Conservation (phyloP, 768 basidiomycete species). For the Collybia sordida region DNA sequence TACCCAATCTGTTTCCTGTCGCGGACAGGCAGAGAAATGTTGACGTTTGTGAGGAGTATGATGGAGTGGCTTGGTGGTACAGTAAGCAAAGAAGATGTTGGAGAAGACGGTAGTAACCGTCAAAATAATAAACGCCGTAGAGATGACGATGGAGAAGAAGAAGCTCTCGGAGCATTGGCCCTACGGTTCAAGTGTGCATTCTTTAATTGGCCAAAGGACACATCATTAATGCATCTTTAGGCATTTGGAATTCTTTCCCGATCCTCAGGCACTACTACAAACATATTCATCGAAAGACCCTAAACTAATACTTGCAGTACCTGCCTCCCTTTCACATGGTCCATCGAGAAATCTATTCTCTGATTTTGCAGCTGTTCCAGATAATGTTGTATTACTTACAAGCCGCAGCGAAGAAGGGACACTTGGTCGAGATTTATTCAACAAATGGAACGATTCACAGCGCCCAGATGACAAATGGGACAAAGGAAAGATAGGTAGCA, state of each 20-base stretch:
- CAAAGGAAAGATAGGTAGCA: conserved; percentile 83
- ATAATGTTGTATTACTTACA: conserved; percentile 88
- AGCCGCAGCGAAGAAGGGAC: conserved; percentile 78
- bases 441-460: conserved; percentile 85
- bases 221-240: conserved; percentile 36
- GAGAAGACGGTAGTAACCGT: conserved; percentile 66
- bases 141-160: conserved; percentile 77
- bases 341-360: conserved; percentile 85
- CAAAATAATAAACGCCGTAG: conserved; percentile 54
- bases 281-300: conserved; percentile 86
- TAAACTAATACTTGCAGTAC: conserved; percentile 92
- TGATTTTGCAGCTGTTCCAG: conserved; percentile 79
- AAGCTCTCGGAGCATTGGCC: conserved; percentile 81
- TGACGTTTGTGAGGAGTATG: conserved; percentile 92
- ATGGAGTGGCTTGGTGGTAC: conserved; percentile 99
- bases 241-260: conserved; percentile 89
- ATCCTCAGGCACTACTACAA: conserved; percentile 75
- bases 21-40: conserved; percentile 88
- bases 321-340: conserved; percentile 90
- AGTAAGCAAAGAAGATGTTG: conserved; percentile 88
- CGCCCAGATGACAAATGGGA: conserved; percentile 84
- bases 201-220: background rate
- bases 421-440: conserved; percentile 74
- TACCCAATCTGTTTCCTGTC: conserved; percentile 94
- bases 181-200: conserved; percentile 81